Percentiles rank a stretch among this genome's conserved stretches.
Conservation (phyloP, 2,329 filamentous ascomycete genomes). For the Sporothrix curviconia region DNA sequence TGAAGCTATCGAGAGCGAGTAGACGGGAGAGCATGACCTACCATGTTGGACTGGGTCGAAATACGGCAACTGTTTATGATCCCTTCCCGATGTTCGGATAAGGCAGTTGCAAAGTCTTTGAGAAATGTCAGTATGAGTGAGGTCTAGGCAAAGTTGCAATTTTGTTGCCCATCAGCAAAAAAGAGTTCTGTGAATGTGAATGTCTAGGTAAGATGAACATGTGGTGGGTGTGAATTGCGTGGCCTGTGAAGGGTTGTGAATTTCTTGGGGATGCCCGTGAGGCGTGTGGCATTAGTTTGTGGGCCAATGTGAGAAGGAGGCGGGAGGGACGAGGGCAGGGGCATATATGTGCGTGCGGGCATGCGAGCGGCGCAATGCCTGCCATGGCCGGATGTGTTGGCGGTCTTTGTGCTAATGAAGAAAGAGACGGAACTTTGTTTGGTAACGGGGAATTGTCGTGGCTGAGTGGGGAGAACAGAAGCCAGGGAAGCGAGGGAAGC, state of each 20-base stretch:
- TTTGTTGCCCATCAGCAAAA: too few species aligned
- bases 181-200: neutral
- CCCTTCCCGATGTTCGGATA: too few species aligned
- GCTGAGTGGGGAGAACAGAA: constrained; percentile 17
- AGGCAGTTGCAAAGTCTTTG: too few species aligned
- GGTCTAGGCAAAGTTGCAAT: too few species aligned
- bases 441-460: constrained; percentile 13
- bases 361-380: constrained; percentile 10
- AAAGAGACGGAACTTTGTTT: constrained; percentile 13
- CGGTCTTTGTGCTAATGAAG: constrained; percentile 13
- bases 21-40: too few species aligned
- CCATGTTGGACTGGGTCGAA: too few species aligned
- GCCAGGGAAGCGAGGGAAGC: constrained; percentile 1
- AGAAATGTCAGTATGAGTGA: too few species aligned
- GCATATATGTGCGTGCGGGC: constrained; percentile 1
- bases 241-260: neutral
- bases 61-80: too few species aligned
- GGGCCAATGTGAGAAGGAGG: constrained; percentile 1
- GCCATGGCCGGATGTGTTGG: constrained; percentile 8
- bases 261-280: neutral
- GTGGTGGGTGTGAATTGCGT: neutral
- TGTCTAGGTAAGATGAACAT: neutral
- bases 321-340: neutral
- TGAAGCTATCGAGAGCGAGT: too few species aligned
- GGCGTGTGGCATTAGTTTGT: neutral